Percentiles rank a stretch among this genome's conserved stretches.
Evolutionary conservation across 768 basidiomycete genomes (phyloP).

Genomic region (Dentipellis sp.): DNA sequence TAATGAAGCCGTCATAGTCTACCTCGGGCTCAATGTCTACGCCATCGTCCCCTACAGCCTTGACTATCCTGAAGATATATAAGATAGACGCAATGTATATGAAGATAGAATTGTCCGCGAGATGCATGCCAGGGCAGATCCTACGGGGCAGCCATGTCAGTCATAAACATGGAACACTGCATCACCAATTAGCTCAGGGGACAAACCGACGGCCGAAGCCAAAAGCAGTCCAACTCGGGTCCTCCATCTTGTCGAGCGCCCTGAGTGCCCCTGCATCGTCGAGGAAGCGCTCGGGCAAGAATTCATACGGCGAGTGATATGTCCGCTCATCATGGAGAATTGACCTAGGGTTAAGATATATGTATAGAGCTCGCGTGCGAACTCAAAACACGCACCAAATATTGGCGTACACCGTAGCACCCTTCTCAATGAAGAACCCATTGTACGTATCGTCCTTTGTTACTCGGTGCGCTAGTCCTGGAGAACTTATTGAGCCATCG

Average conservation of each 20-base stretch:
- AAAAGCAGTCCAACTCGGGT: constrained; percentile 1
- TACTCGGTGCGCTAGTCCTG: constrained; percentile 56
- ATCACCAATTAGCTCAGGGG: not conserved
- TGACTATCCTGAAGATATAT: constrained; percentile 17
- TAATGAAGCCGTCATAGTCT: constrained; percentile 17
- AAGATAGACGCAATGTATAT: constrained; percentile 18
- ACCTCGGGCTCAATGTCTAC: constrained; percentile 16
- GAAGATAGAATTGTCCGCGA: constrained; percentile 20
- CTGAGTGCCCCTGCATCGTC: constrained; percentile 2
- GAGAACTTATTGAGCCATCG: not conserved
- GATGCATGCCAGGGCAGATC: constrained; percentile 21
- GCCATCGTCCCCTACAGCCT: constrained; percentile 14
- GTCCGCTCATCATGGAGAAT: constrained; percentile 36
- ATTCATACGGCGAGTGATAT: constrained; percentile 36
- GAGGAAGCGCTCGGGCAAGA: constrained; percentile 41
- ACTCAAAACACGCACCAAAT: constrained; percentile 36
- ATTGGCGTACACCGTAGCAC: constrained; percentile 54
- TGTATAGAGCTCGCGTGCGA: not conserved
- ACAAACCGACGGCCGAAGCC: constrained; percentile 10
- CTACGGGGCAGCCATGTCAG: constrained; percentile 1
- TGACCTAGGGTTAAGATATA: constrained; percentile 25
- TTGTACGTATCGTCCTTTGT: constrained; percentile 60
- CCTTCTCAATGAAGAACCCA: constrained; percentile 51
- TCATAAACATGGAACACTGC: too few relatives aligned
- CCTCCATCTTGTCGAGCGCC: not conserved